phyloP scores from a whole-genome alignment of 2,329 filamentous ascomycete genomes.

The Alternaria novae-zelandiae region DNA sequence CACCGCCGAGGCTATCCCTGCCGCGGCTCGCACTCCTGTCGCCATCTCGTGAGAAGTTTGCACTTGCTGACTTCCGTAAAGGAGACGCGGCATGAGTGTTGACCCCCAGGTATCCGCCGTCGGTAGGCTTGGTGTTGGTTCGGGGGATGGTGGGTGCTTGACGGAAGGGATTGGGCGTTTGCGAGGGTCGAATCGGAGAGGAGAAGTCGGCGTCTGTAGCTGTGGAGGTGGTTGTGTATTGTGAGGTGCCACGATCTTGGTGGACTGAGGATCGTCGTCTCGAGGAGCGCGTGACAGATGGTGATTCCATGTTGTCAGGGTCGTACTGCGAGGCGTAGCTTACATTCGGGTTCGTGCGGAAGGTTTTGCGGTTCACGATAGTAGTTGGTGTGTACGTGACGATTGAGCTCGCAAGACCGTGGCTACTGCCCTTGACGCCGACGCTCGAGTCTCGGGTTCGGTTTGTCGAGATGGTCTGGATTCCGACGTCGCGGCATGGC shows the following conservation, averaged over 20 bases:
- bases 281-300: conserved; percentile 23
- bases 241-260: conserved; percentile 30
- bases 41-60: conserved; percentile 54
- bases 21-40: conserved; percentile 18
- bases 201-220: conserved; percentile 48
- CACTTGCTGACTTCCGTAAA: conserved; percentile 76
- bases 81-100: conserved; percentile 83
- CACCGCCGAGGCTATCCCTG: conserved; percentile 28
- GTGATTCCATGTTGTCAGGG: conserved; percentile 60
- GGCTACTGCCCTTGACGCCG: conserved; percentile 49
- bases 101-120: conserved; percentile 81
- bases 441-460: conserved; percentile 45
- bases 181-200: conserved; percentile 55
- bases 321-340: conserved; percentile 78
- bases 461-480: conserved; percentile 66
- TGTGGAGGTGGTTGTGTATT: conserved; percentile 48
- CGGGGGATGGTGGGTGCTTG: conserved; percentile 59
- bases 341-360: conserved; percentile 82
- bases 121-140: conserved; percentile 48
- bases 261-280: conserved; percentile 36
- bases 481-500: conserved; percentile 77
- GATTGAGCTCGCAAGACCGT: conserved; percentile 58
- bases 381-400: conserved; percentile 68
- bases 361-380: conserved; percentile 73
- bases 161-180: conserved; percentile 56